These are phyloP conservation scores for Peronospora farinosa DNA, from an alignment of 352 stramenopile genomes.

Conservation along the genomic window DNA sequence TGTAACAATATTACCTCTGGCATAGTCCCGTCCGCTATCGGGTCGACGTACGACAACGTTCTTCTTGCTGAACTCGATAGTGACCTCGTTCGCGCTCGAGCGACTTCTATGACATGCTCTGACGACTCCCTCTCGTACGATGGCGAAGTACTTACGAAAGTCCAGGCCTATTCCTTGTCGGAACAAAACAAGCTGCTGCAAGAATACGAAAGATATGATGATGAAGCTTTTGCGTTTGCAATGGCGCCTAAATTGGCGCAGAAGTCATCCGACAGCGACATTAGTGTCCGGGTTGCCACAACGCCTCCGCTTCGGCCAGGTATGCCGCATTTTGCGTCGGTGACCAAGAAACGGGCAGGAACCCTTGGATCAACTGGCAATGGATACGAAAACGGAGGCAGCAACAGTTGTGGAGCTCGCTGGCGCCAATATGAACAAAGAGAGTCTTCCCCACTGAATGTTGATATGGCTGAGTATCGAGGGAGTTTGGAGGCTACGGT, in stretches of 20 bases:
- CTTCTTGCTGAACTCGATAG: conserved; percentile 52
- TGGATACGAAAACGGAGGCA: conserved; percentile 29
- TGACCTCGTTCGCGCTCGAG: conserved; percentile 55
- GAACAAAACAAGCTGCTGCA: conserved; percentile 40
- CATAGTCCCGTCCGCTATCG: conserved; percentile 37
- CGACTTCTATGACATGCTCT: conserved; percentile 47
- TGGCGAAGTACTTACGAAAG: conserved; percentile 37
- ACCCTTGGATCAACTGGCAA: conserved; percentile 30
- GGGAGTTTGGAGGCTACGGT: conserved; percentile 33
- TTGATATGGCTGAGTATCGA: conserved; percentile 31
- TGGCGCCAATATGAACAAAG: conserved; percentile 41
- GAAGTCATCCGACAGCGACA: conserved; percentile 42
- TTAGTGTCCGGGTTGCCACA: conserved; percentile 36
- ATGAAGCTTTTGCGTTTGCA: conserved; percentile 55
- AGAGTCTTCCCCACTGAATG: conserved; percentile 37
- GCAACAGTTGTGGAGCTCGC: conserved; percentile 23
- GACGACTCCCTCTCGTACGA: conserved; percentile 43
- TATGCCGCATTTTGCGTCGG: conserved; percentile 31
- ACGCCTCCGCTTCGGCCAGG: conserved; percentile 44
- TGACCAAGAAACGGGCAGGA: conserved; percentile 37
- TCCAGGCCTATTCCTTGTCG: conserved; percentile 39
- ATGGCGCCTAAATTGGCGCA: conserved; percentile 15
- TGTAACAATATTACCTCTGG: conserved; percentile 22
- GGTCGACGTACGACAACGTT: conserved; percentile 47
- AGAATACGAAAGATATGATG: conserved; percentile 67